These are phyloP conservation scores for Apophysomyces variabilis DNA, from an alignment of 371 early-diverging fungal species.

Conservation along the genomic window DNA sequence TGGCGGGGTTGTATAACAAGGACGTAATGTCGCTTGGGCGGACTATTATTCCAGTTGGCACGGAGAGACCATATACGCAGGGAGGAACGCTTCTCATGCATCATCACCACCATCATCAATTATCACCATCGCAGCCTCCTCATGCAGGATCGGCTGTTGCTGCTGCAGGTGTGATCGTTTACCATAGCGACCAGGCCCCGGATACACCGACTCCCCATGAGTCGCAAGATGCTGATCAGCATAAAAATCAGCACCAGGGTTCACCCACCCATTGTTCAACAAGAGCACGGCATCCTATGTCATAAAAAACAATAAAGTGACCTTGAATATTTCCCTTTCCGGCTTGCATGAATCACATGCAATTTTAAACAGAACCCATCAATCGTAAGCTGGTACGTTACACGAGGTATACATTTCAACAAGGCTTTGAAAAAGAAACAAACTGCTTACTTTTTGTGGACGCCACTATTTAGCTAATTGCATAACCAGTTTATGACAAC, in stretches of 20 bases:
- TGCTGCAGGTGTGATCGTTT: background rate
- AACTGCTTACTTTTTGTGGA: no score
- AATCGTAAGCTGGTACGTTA: no score
- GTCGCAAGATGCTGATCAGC: background rate
- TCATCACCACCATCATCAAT: constrained; percentile 9
- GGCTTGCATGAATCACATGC: constrained; percentile 11
- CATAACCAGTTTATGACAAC: no score
- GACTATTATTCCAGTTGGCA: background rate
- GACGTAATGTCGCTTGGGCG: background rate
- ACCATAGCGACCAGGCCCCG: constrained; percentile 7
- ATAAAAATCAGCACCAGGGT: constrained; percentile 2
- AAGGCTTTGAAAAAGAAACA: no score
- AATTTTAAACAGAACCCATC: background rate
- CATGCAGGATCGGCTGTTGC: constrained; percentile 9
- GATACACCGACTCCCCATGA: constrained; percentile 6
- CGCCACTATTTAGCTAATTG: no score
- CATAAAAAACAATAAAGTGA: background rate
- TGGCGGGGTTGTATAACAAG: constrained; percentile 1
- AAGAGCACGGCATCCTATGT: constrained; percentile 7
- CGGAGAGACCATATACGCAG: background rate
- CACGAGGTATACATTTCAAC: no score
- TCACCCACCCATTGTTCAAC: background rate
- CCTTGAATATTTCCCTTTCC: constrained; percentile 8
- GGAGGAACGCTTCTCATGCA: background rate
- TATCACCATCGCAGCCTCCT: constrained; percentile 8